Base-by-base conservation (phyloP, 345 rosid species). In the Draba incana region DNA sequence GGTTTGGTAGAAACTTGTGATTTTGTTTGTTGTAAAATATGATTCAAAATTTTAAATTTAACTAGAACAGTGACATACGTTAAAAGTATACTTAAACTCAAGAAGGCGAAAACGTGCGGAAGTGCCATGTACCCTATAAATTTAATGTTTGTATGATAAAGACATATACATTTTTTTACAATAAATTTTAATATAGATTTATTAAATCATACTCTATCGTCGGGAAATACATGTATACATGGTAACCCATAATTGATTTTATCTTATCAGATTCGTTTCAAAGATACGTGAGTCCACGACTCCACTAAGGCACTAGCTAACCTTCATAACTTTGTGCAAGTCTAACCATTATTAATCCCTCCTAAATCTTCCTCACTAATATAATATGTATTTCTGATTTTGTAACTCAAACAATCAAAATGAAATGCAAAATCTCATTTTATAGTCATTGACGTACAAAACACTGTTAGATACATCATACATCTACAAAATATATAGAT, bases 241-340 rank as follows among this genome's bases (percentile, higher is more conserved):
- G 69, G 60, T 31, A 50, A 61, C 75, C 57, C 57, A 55, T 37
- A 47, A 55, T 13, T 37, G 35, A 35, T 55, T 52, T 51, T 16
- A 16, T 39, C 33, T 35, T 12, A 39, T 47, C 35, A 41, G 45
- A 41, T 57, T 49, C 50, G 28, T 38, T 42, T 72, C 0, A 13
- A 31, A 27, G 8, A 45, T 72, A 72, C 71, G 77, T 73, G 77
- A 65, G 48, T 50, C 48, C 77, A 73, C 77, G 66, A 50, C 66
- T 65, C 71, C 61, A 66, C 77, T 33, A 33, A 33, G 9, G 37
- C 37, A 33, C n/a, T n/a, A n/a, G n/a, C 35, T 58, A 42, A 72
- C 66, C 31, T 54, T 71, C 46, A 8, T 49, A 50, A 42, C 60
- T 41, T 50, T 30, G 60, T 10, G 42, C 61, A 48, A 69, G 33